phyloP scores from a whole-genome alignment of 2,329 filamentous ascomycete genomes.

The Neonectria magnoliae region DNA sequence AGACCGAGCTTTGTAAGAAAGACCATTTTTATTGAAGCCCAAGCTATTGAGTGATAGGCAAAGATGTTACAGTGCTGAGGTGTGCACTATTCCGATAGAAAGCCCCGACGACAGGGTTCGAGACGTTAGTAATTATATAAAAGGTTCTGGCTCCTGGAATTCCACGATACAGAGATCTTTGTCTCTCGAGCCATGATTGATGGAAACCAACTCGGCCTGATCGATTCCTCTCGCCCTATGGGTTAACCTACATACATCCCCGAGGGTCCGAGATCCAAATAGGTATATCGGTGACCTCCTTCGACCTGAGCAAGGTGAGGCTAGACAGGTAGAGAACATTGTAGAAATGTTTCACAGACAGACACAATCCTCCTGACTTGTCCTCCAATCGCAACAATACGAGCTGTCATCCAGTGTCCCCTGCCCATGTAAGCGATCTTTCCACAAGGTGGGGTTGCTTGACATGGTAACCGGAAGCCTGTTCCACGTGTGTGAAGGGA shows the following conservation, averaged over 20 bases:
- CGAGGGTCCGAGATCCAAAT: constrained; percentile 1
- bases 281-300: neutral
- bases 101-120: neutral
- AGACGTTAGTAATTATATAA: neutral
- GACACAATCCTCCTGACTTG: neutral
- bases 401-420: neutral
- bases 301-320: neutral
- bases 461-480: neutral
- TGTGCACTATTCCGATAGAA: neutral
- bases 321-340: neutral
- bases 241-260: neutral
- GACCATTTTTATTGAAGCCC: neutral
- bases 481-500: neutral
- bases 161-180: neutral
- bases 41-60: neutral
- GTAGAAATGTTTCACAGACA: neutral
- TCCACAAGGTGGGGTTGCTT: neutral
- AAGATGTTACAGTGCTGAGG: neutral
- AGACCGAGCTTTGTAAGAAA: neutral
- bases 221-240: neutral
- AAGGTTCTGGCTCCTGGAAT: neutral
- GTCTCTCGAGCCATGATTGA: neutral
- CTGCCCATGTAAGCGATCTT: neutral
- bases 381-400: neutral
- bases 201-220: neutral